Percentiles rank a stretch among this genome's conserved stretches.
phyloP scores from a whole-genome alignment of 2,329 filamentous ascomycete species.

The Talaromyces sp. region DNA sequence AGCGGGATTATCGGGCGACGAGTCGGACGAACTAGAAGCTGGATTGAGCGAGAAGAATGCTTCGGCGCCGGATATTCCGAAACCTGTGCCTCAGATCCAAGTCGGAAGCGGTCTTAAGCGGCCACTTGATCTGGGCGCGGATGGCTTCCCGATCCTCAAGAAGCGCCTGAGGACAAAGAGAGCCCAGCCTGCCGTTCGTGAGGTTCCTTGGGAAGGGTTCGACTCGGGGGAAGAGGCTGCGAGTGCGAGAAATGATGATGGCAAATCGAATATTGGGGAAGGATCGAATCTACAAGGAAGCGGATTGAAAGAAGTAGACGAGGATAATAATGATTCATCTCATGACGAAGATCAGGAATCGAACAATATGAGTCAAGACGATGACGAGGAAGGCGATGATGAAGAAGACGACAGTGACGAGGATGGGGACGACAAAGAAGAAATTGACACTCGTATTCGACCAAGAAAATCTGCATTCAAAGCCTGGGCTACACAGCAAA shows the following conservation, averaged over 20 bases:
- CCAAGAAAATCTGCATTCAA: conserved; percentile 71
- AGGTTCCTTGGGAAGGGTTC: conserved; percentile 47
- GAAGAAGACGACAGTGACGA: conserved; percentile 22
- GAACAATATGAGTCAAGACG: conserved; percentile 19
- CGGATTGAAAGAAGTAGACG: conserved; percentile 30
- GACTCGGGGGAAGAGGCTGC: conserved; percentile 43
- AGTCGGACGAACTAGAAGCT: conserved; percentile 29
- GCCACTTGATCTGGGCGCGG: conserved; percentile 73
- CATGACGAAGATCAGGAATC: conserved; percentile 36
- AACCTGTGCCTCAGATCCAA: conserved; percentile 50
- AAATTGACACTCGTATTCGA: conserved; percentile 26
- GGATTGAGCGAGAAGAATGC: conserved; percentile 20
- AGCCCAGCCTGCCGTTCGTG: conserved; percentile 36
- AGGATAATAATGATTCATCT: conserved; percentile 32
- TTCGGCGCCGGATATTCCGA: conserved; percentile 33
- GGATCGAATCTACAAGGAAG: conserved; percentile 22
- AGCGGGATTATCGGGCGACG: conserved; percentile 34
- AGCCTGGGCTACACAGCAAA: conserved; percentile 80
- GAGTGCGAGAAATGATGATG: conserved; percentile 24
- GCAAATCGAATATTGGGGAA: neutral
- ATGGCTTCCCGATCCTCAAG: conserved; percentile 75
- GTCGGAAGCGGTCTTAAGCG: conserved; percentile 78
- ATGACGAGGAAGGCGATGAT: conserved; percentile 23
- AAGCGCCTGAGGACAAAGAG: conserved; percentile 70
- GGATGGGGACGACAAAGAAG: conserved; percentile 29